A percentile compares a stretch with the other conserved stretches of the same genome.
phyloP scores from a whole-genome alignment of 495 filamentous ascomycete genomes.

The Aspergillus olivimuriae region DNA sequence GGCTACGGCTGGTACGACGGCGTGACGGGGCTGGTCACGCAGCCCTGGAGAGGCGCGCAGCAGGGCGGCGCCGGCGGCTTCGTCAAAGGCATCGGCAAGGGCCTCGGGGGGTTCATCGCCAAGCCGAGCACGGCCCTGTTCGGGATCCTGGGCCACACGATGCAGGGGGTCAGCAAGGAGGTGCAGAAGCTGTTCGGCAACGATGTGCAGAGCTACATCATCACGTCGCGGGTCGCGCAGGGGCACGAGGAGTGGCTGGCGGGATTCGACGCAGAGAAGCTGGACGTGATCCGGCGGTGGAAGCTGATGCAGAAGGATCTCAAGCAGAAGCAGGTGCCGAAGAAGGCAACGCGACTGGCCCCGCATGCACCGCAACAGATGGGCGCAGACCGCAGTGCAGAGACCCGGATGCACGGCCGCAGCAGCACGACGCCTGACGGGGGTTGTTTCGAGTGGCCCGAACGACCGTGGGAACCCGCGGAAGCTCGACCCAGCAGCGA shows the following conservation, averaged over 20 bases:
- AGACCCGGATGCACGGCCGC: too few species aligned
- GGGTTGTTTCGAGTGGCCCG: too few species aligned
- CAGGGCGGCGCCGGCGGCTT: conserved; percentile 63
- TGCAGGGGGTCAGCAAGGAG: conserved; percentile 53
- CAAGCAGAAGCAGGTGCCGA: too few species aligned
- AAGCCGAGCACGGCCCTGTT: conserved; percentile 65
- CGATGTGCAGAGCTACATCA: background rate
- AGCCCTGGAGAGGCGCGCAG: conserved; percentile 60
- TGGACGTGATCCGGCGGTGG: background rate
- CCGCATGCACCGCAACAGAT: too few species aligned
- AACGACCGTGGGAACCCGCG: too few species aligned
- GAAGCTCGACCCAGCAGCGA: too few species aligned
- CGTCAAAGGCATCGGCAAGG: conserved; percentile 70
- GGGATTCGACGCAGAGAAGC: background rate
- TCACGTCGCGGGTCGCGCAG: background rate
- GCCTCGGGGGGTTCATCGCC: conserved; percentile 62
- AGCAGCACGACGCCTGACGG: too few species aligned
- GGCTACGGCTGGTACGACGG: conserved; percentile 65
- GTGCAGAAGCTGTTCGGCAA: conserved; percentile 1
- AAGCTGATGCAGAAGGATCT: background rate
- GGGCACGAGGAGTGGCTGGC: background rate
- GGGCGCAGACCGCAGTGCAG: too few species aligned
- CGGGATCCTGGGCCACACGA: conserved; percentile 56
- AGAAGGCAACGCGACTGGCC: too few species aligned
- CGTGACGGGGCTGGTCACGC: conserved; percentile 65